A percentile compares a stretch with the other conserved stretches of the same genome.
Evolutionary conservation across 768 basidiomycete species (phyloP).

Genomic region (Botryobasidium botryosum): DNA sequence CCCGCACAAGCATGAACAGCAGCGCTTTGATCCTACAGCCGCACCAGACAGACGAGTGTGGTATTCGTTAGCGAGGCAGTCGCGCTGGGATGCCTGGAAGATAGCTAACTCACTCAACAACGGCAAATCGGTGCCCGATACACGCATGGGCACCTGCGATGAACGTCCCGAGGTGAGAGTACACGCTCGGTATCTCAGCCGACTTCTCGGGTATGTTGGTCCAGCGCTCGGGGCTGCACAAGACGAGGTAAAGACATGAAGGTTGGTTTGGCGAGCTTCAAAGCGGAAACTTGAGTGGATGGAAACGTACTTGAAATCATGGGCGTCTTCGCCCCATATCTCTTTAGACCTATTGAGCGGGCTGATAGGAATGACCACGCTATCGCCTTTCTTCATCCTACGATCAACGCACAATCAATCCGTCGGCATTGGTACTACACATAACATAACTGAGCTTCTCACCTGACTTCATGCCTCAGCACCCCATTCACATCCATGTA

Average conservation of each 20-base stretch:
- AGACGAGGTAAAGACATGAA: slow-evolving; percentile 6
- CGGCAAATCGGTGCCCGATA: slow-evolving; percentile 64
- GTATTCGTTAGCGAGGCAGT: too few species aligned
- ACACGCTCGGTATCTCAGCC: slow-evolving; percentile 38
- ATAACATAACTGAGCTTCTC: slow-evolving; percentile 42
- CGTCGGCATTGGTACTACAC: slow-evolving; percentile 29
- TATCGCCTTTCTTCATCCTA: slow-evolving; percentile 54
- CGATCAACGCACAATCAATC: too few species aligned
- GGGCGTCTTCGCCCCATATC: slow-evolving; percentile 68
- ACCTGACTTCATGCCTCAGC: too few species aligned
- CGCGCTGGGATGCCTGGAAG: too few species aligned
- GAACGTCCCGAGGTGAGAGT: slow-evolving; percentile 33
- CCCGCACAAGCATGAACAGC: slow-evolving; percentile 47
- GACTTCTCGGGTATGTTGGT: slow-evolving; percentile 55
- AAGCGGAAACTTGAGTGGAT: neutral
- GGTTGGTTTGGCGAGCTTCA: too few species aligned
- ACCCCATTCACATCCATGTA: too few species aligned
- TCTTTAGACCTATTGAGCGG: slow-evolving; percentile 62
- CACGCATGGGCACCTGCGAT: slow-evolving; percentile 79
- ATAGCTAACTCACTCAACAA: slow-evolving; percentile 52
- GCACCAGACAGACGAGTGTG: neutral
- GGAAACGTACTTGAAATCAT: slow-evolving; percentile 70
- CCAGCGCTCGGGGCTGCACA: slow-evolving; percentile 62
- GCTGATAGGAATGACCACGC: slow-evolving; percentile 64
- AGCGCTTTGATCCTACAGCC: slow-evolving; percentile 43